These are phyloP conservation scores for Trichosporon coremiiforme DNA, from an alignment of 1,284 basidiomycete genomes.

Conservation along the genomic window DNA sequence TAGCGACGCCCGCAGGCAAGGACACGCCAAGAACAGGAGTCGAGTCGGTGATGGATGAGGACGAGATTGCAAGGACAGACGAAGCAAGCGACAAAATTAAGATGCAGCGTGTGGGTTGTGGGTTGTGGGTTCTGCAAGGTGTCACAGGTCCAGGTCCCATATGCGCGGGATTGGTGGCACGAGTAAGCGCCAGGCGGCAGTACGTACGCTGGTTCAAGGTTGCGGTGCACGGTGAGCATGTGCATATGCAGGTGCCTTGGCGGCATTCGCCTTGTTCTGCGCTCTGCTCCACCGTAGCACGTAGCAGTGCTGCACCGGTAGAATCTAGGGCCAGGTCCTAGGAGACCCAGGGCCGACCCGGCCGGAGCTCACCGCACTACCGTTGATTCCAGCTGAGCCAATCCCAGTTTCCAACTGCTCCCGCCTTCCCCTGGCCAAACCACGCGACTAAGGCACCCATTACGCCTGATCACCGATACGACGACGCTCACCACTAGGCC, in stretches of 20 bases:
- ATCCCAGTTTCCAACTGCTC: background rate
- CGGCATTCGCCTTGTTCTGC: background rate
- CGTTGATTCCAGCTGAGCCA: slow-evolving; percentile 2
- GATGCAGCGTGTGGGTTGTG: background rate
- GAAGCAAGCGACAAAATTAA: background rate
- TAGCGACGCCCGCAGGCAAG: background rate
- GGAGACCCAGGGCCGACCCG: background rate
- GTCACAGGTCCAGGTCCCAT: too few species aligned
- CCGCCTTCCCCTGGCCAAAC: background rate
- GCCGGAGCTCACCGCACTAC: slow-evolving; percentile 4
- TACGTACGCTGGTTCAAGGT: too few species aligned
- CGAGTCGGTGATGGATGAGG: background rate
- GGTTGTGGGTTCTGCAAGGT: background rate
- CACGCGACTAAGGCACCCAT: background rate
- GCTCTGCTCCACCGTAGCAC: background rate
- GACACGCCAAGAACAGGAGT: slow-evolving; percentile 1
- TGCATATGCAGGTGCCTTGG: background rate
- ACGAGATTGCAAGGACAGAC: background rate
- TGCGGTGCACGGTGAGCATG: background rate
- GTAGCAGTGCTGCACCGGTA: too few species aligned
- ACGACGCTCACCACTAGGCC: background rate
- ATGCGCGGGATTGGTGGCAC: background rate
- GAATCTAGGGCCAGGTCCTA: background rate
- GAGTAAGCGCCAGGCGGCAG: too few species aligned
- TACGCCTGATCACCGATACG: too few species aligned